Base-by-base conservation (phyloP, 768 basidiomycete genomes). In the Serendipita sp. region DNA sequence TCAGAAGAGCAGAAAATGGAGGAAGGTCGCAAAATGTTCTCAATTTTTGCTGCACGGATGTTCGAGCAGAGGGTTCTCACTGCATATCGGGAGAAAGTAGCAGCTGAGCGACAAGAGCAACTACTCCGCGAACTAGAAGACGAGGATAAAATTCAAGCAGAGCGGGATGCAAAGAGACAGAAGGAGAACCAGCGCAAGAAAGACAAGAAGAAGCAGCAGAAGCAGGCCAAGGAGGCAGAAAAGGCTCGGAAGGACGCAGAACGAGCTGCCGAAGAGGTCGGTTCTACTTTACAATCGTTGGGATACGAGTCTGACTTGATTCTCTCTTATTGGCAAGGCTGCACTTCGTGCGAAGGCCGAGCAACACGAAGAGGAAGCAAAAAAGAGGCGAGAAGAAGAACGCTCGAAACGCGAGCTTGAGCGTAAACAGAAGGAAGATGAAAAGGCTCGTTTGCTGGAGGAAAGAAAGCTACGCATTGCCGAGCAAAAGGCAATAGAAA, bases 11-110 rank as follows among this genome's bases (percentile, higher is more conserved):
- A 97, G 76, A 94, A 95, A 76, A 94, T 95, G 88, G 95, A 97
- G 74, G 96, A 98, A 76, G 96, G 96, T 68, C 92, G 94, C 74
- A 83, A 91, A 62, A 99, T 99, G 96, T 99, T 99, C 78, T 93
- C 92, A 68, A 96, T 99, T 75, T 99, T 99, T 70, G 96, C 96
- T 15, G 96, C 96, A 46, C 84, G 96, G 63, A 96, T 98, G 94
- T 98, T 99, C 73, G 96, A 99, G 76, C 95, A 97, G 75, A 86
- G 96, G 27, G 96, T 98, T 44, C 83, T 96, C 63, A 88, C 92
- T 70, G 92, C 95, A 13, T 98, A 95, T 71, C 87, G 95, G 43
- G 95, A 98, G 76, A 87, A 90, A 74, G 91, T 98, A 16, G 95
- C 96, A 11, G 91, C 95, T 72, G 94, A 95, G 74, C 84, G 92